Base-by-base conservation (phyloP, 306 rosid species). In the Vigna radiata region DNA sequence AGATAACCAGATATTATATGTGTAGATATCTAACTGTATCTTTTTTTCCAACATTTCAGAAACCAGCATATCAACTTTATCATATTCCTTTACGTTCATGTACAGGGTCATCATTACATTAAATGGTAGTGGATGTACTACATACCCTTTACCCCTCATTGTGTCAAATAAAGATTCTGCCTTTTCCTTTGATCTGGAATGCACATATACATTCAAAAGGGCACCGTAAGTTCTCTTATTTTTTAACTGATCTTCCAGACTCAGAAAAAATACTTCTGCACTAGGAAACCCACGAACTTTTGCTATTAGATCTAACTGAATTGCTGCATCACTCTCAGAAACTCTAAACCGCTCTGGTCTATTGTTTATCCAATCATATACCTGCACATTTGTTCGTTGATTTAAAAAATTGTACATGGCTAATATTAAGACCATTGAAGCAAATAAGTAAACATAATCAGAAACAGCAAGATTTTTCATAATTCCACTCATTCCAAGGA, bases 21-120 rank as follows among this genome's bases (percentile, higher is more conserved):
- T 87, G 79, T 92, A 96, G 54, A 89, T 84, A 82, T 96, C 99
- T n/a, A 92, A 84, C 70, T 67, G 84, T 71, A 92, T 84, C 58
- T 61, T 74, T 27, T 83, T 96, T 73, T 88, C 89, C 21, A 54
- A 74, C 96, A 96, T 89, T 87, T 96, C 99, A 56, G 97, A 91
- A 77, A 89, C 82, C 81, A 89, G 19, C 7, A 39, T 84, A 46
- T 92, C 96, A 67, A 91, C 99, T 82, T 91, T 88, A 72, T 83
- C 94, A 80, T 85, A 91, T 64, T 96, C 97, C 85, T 78, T 83
- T 27, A 87, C 84, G 81, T 92, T 92, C 98, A 88, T 88, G 82
- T 92, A 96, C 63, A 96, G 89, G 77, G 97, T 96, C 99, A 96
- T 96, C 98, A 96, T 96, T 71, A 91, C 95, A 83, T 96, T 96